Conservation (phyloP, 768 basidiomycete species). For the Amanita fuliginea region DNA sequence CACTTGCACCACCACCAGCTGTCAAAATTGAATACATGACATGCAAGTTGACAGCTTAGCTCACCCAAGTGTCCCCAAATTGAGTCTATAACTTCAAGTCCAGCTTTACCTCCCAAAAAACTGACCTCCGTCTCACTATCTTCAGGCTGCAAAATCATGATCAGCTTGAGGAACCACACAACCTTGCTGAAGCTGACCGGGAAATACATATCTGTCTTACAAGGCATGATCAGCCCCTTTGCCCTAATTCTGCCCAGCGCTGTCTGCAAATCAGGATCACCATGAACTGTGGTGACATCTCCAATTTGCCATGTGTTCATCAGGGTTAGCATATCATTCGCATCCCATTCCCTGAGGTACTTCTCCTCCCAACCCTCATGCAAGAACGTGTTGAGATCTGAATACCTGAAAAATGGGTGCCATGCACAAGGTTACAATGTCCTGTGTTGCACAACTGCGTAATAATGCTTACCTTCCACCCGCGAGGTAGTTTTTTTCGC, state of each 20-base stretch:
- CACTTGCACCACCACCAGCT: conserved; percentile 35
- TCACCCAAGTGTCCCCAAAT: conserved; percentile 49
- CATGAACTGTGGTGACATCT: conserved; percentile 33
- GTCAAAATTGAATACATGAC: not conserved
- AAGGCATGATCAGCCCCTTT: conserved; percentile 45
- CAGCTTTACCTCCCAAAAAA: conserved; percentile 26
- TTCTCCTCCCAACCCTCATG: conserved; percentile 40
- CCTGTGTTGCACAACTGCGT: not conserved
- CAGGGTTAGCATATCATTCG: conserved; percentile 41
- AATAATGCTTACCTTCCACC: conserved; percentile 23
- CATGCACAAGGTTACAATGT: not conserved
- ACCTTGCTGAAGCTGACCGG: conserved; percentile 20
- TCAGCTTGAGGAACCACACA: not conserved
- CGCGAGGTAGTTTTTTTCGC: conserved; percentile 33
- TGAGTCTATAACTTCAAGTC: conserved; percentile 41
- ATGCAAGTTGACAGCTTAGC: conserved; percentile 5
- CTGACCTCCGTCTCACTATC: conserved; percentile 40
- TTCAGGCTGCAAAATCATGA: conserved; percentile 32
- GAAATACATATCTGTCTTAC: conserved; percentile 50
- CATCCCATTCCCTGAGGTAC: conserved; percentile 35
- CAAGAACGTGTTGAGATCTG: conserved; percentile 37
- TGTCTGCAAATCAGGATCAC: conserved; percentile 30
- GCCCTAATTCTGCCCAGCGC: conserved; percentile 34
- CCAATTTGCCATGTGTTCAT: conserved; percentile 39
- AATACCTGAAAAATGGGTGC: conserved; percentile 22